These are phyloP conservation scores for Gossypium schwendimanii DNA, from an alignment of 441 rosid species.

Conservation along the genomic window DNA sequence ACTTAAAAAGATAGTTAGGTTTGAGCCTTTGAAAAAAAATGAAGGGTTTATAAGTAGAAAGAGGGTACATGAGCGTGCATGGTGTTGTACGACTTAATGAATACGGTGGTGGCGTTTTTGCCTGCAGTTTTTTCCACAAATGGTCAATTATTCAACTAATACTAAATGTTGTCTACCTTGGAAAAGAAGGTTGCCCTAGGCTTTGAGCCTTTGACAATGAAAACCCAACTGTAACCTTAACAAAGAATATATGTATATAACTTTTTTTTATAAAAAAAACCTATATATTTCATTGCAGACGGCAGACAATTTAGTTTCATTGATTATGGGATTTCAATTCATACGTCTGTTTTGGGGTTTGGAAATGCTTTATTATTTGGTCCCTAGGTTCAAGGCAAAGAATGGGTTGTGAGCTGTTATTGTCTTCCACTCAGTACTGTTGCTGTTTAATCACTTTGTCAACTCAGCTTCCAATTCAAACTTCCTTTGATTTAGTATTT, in stretches of 20 bases:
- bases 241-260: not conserved
- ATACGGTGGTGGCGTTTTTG: not conserved
- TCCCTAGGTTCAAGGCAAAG: conserved; percentile 8
- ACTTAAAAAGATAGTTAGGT: not conserved
- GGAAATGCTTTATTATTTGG: conserved; percentile 12
- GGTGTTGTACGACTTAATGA: conserved; percentile 18
- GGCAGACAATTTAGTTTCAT: not conserved
- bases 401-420: conserved; percentile 14
- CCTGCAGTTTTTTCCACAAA: not conserved
- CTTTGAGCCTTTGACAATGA: not conserved
- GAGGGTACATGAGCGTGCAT: conserved; percentile 32
- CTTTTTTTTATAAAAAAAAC: too few relatives aligned
- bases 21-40: conserved; percentile 3
- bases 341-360: conserved; percentile 2
- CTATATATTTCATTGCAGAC: not conserved
- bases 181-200: not conserved
- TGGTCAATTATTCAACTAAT: not conserved
- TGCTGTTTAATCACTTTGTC: conserved; percentile 10
- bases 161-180: not conserved
- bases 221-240: not conserved
- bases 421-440: conserved; percentile 17
- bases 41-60: conserved; percentile 9
- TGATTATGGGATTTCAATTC: not conserved
- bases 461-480: conserved; percentile 8
- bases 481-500: not conserved